These are phyloP conservation scores for Coemansia sp. DNA, from an alignment of 192 early-diverging fungal species.

Conservation along the genomic window DNA sequence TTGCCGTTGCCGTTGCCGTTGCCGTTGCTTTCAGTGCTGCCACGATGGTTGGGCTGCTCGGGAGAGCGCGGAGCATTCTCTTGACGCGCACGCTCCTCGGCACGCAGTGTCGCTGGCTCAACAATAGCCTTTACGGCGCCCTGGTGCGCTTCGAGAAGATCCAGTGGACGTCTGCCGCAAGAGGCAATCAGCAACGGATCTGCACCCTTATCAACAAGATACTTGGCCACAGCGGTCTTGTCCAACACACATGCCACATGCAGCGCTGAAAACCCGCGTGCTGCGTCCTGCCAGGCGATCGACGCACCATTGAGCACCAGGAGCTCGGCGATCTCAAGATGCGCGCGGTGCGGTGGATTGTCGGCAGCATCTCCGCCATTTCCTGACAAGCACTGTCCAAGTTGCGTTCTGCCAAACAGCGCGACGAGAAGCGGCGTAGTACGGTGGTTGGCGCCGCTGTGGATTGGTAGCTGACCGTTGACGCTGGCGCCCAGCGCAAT, in stretches of 20 bases:
- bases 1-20: conserved; percentile 4
- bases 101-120: conserved; percentile 14
- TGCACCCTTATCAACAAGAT: conserved; percentile 41
- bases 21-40: conserved; percentile 6
- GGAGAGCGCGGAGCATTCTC: conserved; percentile 7
- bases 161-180: conserved; percentile 12
- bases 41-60: neutral
- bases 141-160: conserved; percentile 6
- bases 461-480: conserved; percentile 28
- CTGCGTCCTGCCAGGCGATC: conserved; percentile 9
- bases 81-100: conserved; percentile 23
- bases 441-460: neutral
- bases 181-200: conserved; percentile 20
- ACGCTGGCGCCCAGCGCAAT: conserved; percentile 75
- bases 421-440: conserved; percentile 27
- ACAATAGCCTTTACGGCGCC: conserved; percentile 9
- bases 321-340: conserved; percentile 46
- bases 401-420: conserved; percentile 21
- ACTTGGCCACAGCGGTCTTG: conserved; percentile 10
- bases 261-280: conserved; percentile 20
- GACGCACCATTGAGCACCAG: conserved; percentile 46
- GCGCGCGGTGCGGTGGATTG: conserved; percentile 1
- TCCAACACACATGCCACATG: conserved; percentile 32
- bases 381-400: neutral
- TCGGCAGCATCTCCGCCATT: neutral